Base-by-base conservation (phyloP, 495 filamentous ascomycete species). In the Podospora pseudocomata region DNA sequence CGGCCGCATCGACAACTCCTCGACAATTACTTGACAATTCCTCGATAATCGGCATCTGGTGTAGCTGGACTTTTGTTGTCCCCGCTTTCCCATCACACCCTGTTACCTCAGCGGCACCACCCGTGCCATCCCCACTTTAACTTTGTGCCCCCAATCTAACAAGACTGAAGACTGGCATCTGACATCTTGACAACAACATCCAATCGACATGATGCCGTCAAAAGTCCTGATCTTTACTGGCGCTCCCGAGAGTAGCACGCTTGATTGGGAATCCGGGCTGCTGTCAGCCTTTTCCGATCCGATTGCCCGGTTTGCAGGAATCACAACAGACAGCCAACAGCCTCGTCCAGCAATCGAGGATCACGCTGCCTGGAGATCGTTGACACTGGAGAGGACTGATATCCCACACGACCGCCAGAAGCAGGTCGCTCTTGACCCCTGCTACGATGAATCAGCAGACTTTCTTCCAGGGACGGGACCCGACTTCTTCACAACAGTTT, bases 171-270 rank as follows among this genome's bases (percentile, higher is more conserved):
- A 23, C 23, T 23, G 23, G 3, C 15, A 13, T 49, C 39, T 32
- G 30, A 32, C 30, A 32, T 32, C 30, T 32, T 32, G 30, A 32
- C 39, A 59, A 20, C 26, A 20, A 60, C 4, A 16, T 56, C 49
- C 4, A n/a, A 55, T 30, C 23, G 19, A 30, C 23, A 54, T 3
- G 34, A 87, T 87, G 86, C 70, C 82, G 64, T 67, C 59, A 67
- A 84, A 82, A 68, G 71, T 83, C 55, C 77, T 89, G 60, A 86
- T 92, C 63, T 80, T 91, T 54, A 76, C 86, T 67, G 90, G 90
- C 6, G 88, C 89, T 19, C 90, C 90, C 28, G 81, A 86, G 27
- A 70, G 72, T 20, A 71, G 69, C 53, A 79, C 77, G 32, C 79
- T 93, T 15, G 71, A 83, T 30, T 92, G 89, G 90, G 75, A 81